A percentile compares a stretch with the other conserved stretches of the same genome.
Evolutionary conservation across 345 rosid species (phyloP).

Genomic region (Eucalyptus sp.): DNA sequence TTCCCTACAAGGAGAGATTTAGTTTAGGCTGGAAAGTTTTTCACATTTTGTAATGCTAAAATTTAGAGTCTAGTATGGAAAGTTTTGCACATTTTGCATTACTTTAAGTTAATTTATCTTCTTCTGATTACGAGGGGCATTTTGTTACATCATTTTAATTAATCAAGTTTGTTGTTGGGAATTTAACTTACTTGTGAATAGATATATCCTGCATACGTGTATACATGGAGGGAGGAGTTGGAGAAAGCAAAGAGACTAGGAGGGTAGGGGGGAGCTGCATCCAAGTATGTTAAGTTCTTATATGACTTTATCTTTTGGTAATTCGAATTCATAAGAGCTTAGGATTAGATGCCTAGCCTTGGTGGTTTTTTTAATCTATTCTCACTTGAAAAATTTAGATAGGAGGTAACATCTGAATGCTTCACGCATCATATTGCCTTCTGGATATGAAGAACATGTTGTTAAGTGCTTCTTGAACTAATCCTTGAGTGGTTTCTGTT

Average conservation of each 20-base stretch:
- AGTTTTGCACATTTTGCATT: neutral
- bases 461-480: neutral
- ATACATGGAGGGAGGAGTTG: neutral
- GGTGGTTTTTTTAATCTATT: no score
- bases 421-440: neutral
- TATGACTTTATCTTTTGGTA: neutral
- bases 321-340: neutral
- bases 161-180: neutral
- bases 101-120: neutral
- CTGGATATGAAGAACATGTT: neutral
- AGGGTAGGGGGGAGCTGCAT: neutral
- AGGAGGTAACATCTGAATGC: neutral
- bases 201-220: neutral
- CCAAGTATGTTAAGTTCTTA: neutral
- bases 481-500: neutral
- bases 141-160: neutral
- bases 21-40: neutral
- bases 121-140: neutral
- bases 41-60: neutral
- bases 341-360: no score
- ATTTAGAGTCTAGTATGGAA: neutral
- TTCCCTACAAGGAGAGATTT: neutral
- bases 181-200: neutral
- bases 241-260: neutral
- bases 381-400: neutral